A percentile compares a stretch with the other conserved stretches of the same genome.
Evolutionary conservation across 495 filamentous ascomycete species (phyloP).

Genomic region (Podospora pseudopauciseta): DNA sequence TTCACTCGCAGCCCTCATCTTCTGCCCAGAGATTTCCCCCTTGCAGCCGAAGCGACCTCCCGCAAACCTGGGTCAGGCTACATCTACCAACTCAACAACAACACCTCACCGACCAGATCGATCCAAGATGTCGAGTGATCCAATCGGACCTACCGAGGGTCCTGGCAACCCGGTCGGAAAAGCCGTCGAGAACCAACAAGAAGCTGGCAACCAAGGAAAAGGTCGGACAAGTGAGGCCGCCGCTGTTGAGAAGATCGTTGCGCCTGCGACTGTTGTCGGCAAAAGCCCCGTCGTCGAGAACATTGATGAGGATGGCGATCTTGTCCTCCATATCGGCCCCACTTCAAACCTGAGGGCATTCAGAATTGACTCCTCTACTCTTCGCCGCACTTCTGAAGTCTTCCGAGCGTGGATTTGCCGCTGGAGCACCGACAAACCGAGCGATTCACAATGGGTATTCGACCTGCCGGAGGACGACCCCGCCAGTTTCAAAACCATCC

Average conservation of each 20-base stretch:
- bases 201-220: neutral
- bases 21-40: too few relatives aligned
- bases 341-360: neutral
- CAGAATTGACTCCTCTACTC: neutral
- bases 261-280: neutral
- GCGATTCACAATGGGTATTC: constrained; percentile 24
- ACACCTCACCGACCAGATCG: neutral
- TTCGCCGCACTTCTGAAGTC: constrained; percentile 11
- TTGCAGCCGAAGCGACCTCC: neutral
- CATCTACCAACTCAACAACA: neutral
- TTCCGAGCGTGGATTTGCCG: constrained; percentile 22
- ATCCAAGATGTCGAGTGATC: neutral
- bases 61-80: neutral
- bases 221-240: too few relatives aligned
- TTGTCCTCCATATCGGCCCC: constrained; percentile 5
- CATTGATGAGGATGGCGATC: neutral
- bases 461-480: constrained; percentile 32
- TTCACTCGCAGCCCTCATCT: too few relatives aligned
- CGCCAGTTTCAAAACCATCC: neutral
- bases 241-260: neutral
- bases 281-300: neutral
- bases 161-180: neutral
- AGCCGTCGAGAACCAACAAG: neutral
- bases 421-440: constrained; percentile 28
- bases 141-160: neutral